Evolutionary conservation across 805 yeast species (phyloP), one percentile per base, ranked within the genome.

Genomic region (Yarrowia sp.): DNA sequence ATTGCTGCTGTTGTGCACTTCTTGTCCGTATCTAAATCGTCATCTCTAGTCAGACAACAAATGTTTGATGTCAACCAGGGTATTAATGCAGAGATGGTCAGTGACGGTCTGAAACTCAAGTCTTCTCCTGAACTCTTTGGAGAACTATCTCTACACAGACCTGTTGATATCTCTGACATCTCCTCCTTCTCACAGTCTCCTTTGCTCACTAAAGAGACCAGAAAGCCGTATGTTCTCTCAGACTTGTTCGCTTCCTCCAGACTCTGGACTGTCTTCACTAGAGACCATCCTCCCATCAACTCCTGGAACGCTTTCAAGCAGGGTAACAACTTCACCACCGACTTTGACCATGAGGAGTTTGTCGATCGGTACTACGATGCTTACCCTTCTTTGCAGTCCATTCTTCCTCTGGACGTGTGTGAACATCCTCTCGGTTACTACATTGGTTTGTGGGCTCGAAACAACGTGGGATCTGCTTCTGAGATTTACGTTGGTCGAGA

Each of bases 1-100:
- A 41, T 41, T 7, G 72, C 69, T 47, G 74, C 71, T 17, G 68
- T 76, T 15, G 71, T 72, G 31, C 69, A 79, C 2, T 77, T 74
- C 1, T 76, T 78, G n/a, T 74, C 75, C 4, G 63, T 78, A n/a
- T 75, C 73, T 9, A 79, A 77, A 65, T 67, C 74, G 13, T 69
- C 74, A n/a, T 64, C 69, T 6, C 65, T 66, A 1, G 70, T 70
- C 66, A 68, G 68, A 38, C 51, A 69, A 18, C 69, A 73, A 9
- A 74, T 76, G 9, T 78, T 78, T 65, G 79, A 78, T 60, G 72
- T 73, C 64, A 38, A 71, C 15, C 66, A 58, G 5, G 80, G 77
- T 7, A 70, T 77, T 66, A 77, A 77, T 51, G 69, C 71, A 33
- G 80, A 78, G 67, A 71, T 78, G 73, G 65, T 64, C 8, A 70